phyloP scores from a whole-genome alignment of 2,329 filamentous ascomycete genomes.

The Aspergillus flavus region DNA sequence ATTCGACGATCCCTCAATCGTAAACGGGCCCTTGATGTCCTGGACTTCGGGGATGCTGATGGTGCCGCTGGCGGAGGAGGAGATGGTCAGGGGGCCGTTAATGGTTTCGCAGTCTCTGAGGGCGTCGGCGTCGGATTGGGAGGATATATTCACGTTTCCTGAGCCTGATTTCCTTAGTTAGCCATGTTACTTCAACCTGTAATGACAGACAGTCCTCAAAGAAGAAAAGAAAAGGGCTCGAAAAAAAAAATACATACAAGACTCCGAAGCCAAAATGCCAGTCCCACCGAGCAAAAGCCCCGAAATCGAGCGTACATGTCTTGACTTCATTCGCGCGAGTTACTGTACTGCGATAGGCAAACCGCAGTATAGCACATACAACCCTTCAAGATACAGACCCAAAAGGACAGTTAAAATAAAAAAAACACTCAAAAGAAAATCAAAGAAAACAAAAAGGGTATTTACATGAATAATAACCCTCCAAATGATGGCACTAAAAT shows the following conservation, averaged over 20 bases:
- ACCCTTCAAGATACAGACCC: too few relatives aligned
- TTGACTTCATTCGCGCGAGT: background rate
- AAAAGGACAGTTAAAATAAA: background rate
- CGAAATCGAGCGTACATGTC: background rate
- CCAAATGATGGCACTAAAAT: background rate
- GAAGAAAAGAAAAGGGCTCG: accelerated
- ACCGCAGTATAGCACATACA: background rate
- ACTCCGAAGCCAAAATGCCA: background rate
- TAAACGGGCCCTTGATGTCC: conserved; percentile 28
- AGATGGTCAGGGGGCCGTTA: conserved; percentile 42
- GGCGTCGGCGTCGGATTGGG: conserved; percentile 32
- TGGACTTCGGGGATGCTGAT: conserved; percentile 45
- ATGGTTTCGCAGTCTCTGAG: conserved; percentile 42
- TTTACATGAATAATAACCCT: background rate
- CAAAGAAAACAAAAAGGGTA: background rate
- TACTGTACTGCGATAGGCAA: background rate
- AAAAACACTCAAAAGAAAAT: background rate
- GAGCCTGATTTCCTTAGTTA: conserved; percentile 29
- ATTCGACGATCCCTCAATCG: conserved; percentile 18
- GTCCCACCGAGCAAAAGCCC: background rate
- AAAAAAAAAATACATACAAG: background rate
- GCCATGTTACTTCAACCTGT: background rate
- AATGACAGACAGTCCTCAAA: background rate
- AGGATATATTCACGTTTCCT: conserved; percentile 49
- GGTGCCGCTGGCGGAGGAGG: conserved; percentile 41